Evolutionary conservation across 306 rosid species (phyloP).

Genomic region (Prunus dulcis): DNA sequence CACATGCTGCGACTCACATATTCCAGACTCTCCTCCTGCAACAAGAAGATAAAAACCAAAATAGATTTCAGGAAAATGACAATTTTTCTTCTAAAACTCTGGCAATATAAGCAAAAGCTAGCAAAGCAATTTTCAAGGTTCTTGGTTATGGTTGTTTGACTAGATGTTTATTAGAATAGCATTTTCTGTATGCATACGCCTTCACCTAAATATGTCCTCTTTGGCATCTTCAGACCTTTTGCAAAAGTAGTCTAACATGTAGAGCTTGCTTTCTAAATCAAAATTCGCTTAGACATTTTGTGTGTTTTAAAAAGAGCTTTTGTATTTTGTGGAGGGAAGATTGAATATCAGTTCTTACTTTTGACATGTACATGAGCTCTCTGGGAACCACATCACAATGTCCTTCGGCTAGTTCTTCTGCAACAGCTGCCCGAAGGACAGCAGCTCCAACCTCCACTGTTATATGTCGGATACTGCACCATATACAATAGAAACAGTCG

Average conservation of each 20-base stretch:
- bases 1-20: conserved; percentile 63
- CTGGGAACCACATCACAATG: conserved; percentile 52
- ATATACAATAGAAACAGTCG: conserved; percentile 17
- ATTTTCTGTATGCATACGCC: neutral
- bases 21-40: conserved; percentile 12
- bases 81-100: neutral
- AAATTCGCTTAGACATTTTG: neutral
- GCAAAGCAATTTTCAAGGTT: neutral
- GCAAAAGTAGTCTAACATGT: neutral
- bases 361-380: conserved; percentile 70
- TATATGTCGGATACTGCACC: conserved; percentile 69
- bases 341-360: conserved; percentile 45
- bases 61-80: neutral
- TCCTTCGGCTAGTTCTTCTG: conserved; percentile 82
- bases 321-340: neutral
- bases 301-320: neutral
- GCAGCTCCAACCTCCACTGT: conserved; percentile 95
- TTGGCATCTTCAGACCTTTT: neutral
- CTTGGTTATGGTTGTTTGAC: neutral
- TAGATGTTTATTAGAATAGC: neutral
- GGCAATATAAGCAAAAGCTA: neutral
- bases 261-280: neutral
- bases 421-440: conserved; percentile 71
- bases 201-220: neutral
- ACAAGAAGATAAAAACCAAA: neutral